phyloP scores from a whole-genome alignment of 768 basidiomycete genomes.

The Gymnopilus dilepis region DNA sequence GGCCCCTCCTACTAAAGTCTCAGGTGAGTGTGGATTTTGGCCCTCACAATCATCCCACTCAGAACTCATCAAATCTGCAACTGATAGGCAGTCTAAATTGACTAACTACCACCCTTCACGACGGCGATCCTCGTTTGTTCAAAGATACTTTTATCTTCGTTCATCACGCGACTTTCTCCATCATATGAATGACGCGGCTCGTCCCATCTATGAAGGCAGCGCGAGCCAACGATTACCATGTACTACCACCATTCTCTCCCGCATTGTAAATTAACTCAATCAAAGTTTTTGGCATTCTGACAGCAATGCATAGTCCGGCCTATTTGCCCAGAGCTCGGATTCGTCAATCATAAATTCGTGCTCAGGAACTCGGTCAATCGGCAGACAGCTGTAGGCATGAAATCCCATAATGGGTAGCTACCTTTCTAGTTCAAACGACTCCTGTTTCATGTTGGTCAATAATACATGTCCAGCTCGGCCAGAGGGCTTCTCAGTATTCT shows the following conservation, averaged over 20 bases:
- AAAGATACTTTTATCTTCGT: constrained; percentile 13
- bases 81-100: constrained; percentile 28
- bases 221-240: not conserved
- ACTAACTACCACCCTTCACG: constrained; percentile 18
- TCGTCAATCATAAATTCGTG: constrained; percentile 6
- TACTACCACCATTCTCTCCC: constrained; percentile 1
- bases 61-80: constrained; percentile 23
- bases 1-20: constrained; percentile 21
- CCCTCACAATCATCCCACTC: constrained; percentile 20
- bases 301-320: not conserved
- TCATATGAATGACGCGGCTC: constrained; percentile 8
- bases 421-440: constrained; percentile 17
- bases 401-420: constrained; percentile 21
- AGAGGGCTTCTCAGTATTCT: constrained; percentile 6
- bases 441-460: constrained; percentile 31
- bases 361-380: constrained; percentile 11
- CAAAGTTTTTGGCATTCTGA: constrained; percentile 13
- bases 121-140: constrained; percentile 8
- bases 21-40: constrained; percentile 19
- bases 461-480: constrained; percentile 17
- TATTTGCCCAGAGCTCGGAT: not conserved
- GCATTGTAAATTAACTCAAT: constrained; percentile 19
- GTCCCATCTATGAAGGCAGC: constrained; percentile 3
- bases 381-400: constrained; percentile 11
- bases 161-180: constrained; percentile 4